Evolutionary conservation across 2,329 filamentous ascomycete genomes (phyloP).

Genomic region (Pseudopithomyces maydicus): DNA sequence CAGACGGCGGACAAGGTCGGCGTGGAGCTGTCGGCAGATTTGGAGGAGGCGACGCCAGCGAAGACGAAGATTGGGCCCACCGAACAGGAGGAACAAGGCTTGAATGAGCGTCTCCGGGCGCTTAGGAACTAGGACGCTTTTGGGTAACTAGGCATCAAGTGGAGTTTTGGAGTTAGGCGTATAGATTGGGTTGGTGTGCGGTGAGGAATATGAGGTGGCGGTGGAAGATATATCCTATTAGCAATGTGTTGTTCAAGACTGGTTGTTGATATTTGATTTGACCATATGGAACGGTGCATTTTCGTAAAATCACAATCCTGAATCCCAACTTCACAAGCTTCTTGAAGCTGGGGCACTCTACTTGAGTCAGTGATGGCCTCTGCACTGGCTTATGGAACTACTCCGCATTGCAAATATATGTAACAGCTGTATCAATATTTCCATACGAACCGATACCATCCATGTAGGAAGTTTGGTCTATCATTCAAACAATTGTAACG

Average conservation of each 20-base stretch:
- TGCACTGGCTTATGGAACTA: too few species aligned
- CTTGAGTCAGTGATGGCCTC: too few species aligned
- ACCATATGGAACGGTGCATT: too few species aligned
- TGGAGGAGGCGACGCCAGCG: constrained; percentile 63
- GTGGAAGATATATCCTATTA: too few species aligned
- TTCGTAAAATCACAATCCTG: neutral
- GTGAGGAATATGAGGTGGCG: neutral
- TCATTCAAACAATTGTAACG: neutral
- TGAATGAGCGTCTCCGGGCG: constrained; percentile 64
- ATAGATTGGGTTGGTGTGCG: neutral
- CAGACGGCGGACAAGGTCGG: constrained; percentile 89
- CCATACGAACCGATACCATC: too few species aligned
- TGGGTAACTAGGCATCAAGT: neutral
- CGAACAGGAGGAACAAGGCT: constrained; percentile 77
- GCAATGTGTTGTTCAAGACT: too few species aligned
- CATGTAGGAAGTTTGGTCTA: too few species aligned
- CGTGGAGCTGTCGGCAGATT: constrained; percentile 78
- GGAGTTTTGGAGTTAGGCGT: constrained; percentile 7
- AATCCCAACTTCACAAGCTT: too few species aligned
- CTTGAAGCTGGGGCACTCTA: neutral
- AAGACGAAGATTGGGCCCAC: constrained; percentile 68
- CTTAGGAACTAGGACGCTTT: constrained; percentile 49
- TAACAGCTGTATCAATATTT: neutral
- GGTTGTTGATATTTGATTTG: too few species aligned
- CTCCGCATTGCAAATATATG: neutral